Evolutionary conservation across 176 grass and related monocot genomes (phyloP), one percentile per base, ranked within the genome.

Genomic region (Paspalum notatum): DNA sequence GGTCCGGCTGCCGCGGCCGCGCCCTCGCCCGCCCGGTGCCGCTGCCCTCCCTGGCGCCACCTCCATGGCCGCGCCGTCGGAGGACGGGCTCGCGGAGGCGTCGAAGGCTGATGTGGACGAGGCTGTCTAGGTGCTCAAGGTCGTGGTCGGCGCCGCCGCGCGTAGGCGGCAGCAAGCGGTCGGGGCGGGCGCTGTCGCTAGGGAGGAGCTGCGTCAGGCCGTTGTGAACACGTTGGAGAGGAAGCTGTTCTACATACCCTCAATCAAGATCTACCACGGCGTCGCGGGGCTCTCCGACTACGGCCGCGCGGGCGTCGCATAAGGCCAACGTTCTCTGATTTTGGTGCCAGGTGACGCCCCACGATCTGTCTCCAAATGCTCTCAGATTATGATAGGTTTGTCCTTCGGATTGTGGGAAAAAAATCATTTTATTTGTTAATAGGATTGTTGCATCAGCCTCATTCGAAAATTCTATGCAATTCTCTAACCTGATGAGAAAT

Each of bases 221-320:
- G 90, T 95, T 62, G 89, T 80, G 74, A 95, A 95, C 85, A 95
- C 90, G 12, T 84, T 92, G 14, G 87, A 95, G 81, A 39, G 93
- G 55, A 87, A 89, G 62, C 84, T 92, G 5, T 95, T 95, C 73
- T 95, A 92, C 77, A 92, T 95, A 42, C 93, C 93, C 0, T 92
- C 93, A 0, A 92, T 92, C 69, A 95, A 92, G 90, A 90, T 90
- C 83, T 95, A 95, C 79, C 84, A 90, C 62, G 93, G 93, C 16
- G 87, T 95, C 22, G 93, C 93, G 1, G 93, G 90, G 7, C 84
- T 95, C 4, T 92, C 92, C 50, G 93, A 95, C 64, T 90, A 95
- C 46, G 93, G 1, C 90, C 92, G 27, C 89, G 89, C 0, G 89
- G 92, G 1, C 90, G 89, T 60, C 87, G 89, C 65, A 84, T 92